Evolutionary conservation across 2,329 filamentous ascomycete species (phyloP).

Genomic region (Elsinoe ampelina): DNA sequence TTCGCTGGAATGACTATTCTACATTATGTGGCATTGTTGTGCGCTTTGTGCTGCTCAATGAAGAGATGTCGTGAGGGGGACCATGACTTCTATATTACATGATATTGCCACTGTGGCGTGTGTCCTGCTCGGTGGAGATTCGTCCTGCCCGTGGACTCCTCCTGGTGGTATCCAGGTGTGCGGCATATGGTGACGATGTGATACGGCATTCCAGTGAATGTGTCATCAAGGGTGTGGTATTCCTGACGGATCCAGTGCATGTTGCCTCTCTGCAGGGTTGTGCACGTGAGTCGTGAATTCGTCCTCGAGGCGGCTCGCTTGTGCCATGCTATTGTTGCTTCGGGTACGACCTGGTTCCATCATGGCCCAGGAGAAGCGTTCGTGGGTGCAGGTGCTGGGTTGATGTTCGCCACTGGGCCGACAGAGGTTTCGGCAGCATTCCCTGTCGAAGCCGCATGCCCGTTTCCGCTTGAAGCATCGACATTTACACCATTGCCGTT

Average conservation of each 20-base stretch:
- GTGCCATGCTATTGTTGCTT: too few species aligned
- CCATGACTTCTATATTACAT: neutral
- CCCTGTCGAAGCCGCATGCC: neutral
- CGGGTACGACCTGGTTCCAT: neutral
- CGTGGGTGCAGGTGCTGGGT: neutral
- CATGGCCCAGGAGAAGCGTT: neutral
- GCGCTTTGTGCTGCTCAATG: neutral
- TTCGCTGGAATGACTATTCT: constrained; percentile 6
- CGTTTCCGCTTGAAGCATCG: neutral
- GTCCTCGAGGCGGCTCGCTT: too few species aligned
- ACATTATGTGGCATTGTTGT: neutral
- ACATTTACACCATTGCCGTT: neutral
- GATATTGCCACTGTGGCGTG: too few species aligned
- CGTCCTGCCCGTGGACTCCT: too few species aligned
- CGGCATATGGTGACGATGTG: too few species aligned
- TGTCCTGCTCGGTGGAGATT: too few species aligned
- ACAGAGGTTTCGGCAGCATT: neutral
- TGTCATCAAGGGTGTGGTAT: too few species aligned
- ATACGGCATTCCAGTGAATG: too few species aligned
- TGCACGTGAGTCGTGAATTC: too few species aligned
- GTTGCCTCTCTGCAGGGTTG: too few species aligned
- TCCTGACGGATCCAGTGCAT: too few species aligned
- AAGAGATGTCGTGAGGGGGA: neutral
- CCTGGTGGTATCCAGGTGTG: too few species aligned
- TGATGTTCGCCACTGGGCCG: neutral